A percentile compares a stretch with the other conserved stretches of the same genome.
Evolutionary conservation across 139 green algal species (phyloP).

Genomic region (Pseudopediastrum boryanum): DNA sequence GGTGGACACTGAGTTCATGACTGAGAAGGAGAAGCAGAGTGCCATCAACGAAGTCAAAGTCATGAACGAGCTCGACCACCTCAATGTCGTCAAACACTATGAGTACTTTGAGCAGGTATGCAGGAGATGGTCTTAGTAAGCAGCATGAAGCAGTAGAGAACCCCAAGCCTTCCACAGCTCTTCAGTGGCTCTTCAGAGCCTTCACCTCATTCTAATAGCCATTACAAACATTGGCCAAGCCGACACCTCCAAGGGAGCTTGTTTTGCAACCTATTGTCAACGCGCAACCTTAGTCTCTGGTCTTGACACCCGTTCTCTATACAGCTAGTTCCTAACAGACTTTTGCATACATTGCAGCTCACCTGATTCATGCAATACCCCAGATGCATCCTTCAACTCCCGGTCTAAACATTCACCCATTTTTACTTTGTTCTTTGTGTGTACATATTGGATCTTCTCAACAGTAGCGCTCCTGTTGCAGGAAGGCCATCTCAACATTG

Average conservation of each 20-base stretch:
- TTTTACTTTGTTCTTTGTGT: too few species aligned
- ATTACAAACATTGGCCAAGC: not conserved
- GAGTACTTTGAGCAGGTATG: conserved; percentile 53
- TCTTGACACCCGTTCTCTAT: not conserved
- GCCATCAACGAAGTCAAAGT: conserved; percentile 24
- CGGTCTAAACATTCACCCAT: too few species aligned
- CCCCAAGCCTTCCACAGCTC: too few species aligned
- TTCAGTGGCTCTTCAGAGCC: not conserved
- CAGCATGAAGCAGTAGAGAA: too few species aligned
- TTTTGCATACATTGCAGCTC: not conserved
- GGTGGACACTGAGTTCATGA: not conserved
- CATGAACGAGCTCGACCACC: conserved; percentile 52
- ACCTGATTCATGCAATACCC: too few species aligned
- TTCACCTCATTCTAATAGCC: not conserved
- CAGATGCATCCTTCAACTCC: too few species aligned
- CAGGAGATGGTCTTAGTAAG: not conserved
- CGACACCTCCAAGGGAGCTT: not conserved
- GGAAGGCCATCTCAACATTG: conserved; percentile 62
- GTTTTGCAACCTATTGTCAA: not conserved
- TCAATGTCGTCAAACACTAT: conserved; percentile 67
- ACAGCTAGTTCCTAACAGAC: not conserved
- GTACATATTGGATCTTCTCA: not conserved
- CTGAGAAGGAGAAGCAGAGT: not conserved
- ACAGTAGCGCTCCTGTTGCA: conserved; percentile 16
- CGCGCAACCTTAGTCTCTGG: not conserved